Base-by-base conservation (phyloP, 768 basidiomycete genomes). In the Gautieria morchelliformis region DNA sequence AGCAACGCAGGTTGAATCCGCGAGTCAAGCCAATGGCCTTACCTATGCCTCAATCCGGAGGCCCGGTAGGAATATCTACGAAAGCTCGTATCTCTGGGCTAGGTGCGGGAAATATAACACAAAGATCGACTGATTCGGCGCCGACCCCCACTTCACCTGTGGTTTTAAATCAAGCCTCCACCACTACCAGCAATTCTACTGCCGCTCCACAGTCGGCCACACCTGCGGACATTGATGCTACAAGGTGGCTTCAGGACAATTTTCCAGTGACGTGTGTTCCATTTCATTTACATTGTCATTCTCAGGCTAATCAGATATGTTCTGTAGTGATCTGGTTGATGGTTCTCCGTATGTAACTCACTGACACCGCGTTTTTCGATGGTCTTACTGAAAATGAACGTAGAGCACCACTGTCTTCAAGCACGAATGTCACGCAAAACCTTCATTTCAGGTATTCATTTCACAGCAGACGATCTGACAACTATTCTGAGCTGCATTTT, bases 211-310 rank as follows among this genome's bases (percentile, higher is more conserved):
- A 37, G 8, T 14, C 56, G 22, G 19, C 35, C 24, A 20, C 24
- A 32, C 6, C 22, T 12, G 12, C 24, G 35, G 46, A 14, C 19
- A 5, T 39, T 7, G 45, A 47, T 37, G 56, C 46, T 12, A 19
- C 49, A 17, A 47, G 15, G 33, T 57, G 56, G 56, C 27, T 57
- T 19, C 46, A 50, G n/a, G 56, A 57, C 6, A 57, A 49, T 50
- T 20, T 57, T 12, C 15, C 14, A 27, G 4, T 45, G n/a, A 49
- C 9, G 56, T 57, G 35, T 12, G 53, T 12, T 17, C 19, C 14
- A 17, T 42, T 39, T 44, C 14, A 22, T 22, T 3, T 27, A 27
- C 27, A 27, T 2, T 5, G 5, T 27, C 27, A 27, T 3, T 27
- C 27, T 27, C 27, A 27, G 27, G 27, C 27, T 27, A 27, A 44